Percentiles rank a stretch among this genome's conserved stretches.
phyloP scores from a whole-genome alignment of 2,329 filamentous ascomycete species.

The Pseudogymnoascus sp. region DNA sequence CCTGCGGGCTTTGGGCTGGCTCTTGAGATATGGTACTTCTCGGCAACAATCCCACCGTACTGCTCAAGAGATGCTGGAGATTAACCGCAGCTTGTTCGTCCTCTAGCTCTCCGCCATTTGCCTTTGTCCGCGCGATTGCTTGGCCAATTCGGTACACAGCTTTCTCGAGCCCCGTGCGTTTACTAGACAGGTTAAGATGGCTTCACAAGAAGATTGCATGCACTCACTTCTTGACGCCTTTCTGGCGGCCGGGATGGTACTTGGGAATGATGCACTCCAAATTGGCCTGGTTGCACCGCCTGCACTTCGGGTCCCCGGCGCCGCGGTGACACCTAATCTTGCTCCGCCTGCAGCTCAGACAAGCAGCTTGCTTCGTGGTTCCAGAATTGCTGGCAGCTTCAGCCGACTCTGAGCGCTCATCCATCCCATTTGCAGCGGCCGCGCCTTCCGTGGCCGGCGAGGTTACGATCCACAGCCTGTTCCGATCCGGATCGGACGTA shows the following conservation, averaged over 20 bases:
- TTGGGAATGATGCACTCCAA: constrained; percentile 59
- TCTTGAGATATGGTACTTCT: constrained; percentile 19
- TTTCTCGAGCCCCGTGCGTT: constrained; percentile 66
- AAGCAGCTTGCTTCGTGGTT: constrained; percentile 40
- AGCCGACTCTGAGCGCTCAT: background rate
- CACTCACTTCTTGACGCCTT: constrained; percentile 66
- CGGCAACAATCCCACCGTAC: constrained; percentile 36
- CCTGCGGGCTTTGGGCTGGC: constrained; percentile 17
- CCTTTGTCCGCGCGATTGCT: constrained; percentile 49
- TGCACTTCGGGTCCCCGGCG: constrained; percentile 45
- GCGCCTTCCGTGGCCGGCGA: background rate
- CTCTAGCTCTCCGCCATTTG: constrained; percentile 31
- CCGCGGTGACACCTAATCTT: constrained; percentile 61
- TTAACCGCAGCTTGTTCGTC: constrained; percentile 36
- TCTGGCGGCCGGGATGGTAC: constrained; percentile 66
- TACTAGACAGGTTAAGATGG: constrained; percentile 38
- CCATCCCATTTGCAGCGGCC: background rate
- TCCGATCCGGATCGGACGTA: background rate
- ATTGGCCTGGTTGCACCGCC: constrained; percentile 50
- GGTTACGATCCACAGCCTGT: background rate
- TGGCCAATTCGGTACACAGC: constrained; percentile 67
- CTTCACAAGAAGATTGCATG: background rate
- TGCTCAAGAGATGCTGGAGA: constrained; percentile 42
- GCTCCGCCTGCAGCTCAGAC: constrained; percentile 56
- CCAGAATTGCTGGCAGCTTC: constrained; percentile 1